phyloP scores from a whole-genome alignment of 768 basidiomycete species.

The Tylopilus intermedius region DNA sequence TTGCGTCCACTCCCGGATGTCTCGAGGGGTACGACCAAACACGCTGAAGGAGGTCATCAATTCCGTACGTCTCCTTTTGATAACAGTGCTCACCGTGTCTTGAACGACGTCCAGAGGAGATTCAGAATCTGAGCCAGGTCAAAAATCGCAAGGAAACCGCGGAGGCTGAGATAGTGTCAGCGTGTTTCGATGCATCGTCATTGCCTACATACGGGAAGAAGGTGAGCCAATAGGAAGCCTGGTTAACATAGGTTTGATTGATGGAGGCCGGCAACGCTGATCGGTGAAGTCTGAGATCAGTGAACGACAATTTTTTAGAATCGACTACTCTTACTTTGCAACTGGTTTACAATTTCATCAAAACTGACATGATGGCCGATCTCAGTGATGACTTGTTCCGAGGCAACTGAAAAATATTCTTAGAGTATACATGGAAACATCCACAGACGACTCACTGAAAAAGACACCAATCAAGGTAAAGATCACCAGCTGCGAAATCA shows the following conservation, averaged over 20 bases:
- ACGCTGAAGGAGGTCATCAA: conserved; percentile 38
- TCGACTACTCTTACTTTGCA: conserved; percentile 34
- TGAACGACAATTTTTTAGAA: not conserved
- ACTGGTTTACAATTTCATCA: conserved; percentile 39
- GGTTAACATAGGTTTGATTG: conserved; percentile 85
- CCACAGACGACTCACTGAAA: conserved; percentile 56
- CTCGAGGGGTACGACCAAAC: conserved; percentile 85
- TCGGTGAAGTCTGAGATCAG: conserved; percentile 29
- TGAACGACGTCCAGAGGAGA: conserved; percentile 78
- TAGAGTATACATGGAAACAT: not conserved
- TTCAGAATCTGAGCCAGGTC: conserved; percentile 96
- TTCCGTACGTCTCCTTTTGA: not conserved
- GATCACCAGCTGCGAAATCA: conserved; percentile 89
- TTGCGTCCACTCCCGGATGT: conserved; percentile 85
- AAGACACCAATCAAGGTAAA: conserved; percentile 90
- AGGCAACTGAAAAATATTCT: conserved; percentile 20
- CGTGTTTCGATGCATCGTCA: not conserved
- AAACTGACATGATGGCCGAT: conserved; percentile 47
- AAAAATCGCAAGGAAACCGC: conserved; percentile 92
- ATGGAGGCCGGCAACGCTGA: conserved; percentile 68
- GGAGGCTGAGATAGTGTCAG: conserved; percentile 47
- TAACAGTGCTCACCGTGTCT: conserved; percentile 54
- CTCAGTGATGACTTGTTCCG: conserved; percentile 41
- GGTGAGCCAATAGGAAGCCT: conserved; percentile 88
- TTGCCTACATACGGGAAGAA: conserved; percentile 75